Conservation (phyloP, 1,284 basidiomycete genomes). For the Melampsora americana region DNA sequence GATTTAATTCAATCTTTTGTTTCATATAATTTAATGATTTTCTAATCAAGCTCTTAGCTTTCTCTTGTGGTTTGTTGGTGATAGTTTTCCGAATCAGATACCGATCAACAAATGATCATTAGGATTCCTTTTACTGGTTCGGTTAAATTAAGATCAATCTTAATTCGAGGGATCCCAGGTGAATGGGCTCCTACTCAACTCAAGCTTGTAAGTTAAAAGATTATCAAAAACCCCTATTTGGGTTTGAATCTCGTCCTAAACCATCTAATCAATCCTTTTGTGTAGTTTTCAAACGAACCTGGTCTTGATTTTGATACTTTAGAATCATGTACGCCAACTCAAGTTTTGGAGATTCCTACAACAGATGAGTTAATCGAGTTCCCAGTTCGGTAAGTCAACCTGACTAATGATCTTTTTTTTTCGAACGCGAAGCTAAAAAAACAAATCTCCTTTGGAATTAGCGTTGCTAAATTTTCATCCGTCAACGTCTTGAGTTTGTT, state of each 20-base stretch:
- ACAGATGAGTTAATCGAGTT: slow-evolving; percentile 73
- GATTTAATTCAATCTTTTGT: neutral
- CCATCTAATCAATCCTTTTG: slow-evolving; percentile 24
- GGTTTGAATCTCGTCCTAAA: no score
- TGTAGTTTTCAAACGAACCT: slow-evolving; percentile 67
- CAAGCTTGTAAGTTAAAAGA: slow-evolving; percentile 59
- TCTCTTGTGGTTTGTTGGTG: slow-evolving; percentile 12
- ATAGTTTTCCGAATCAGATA: slow-evolving; percentile 73
- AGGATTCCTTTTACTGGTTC: slow-evolving; percentile 75
- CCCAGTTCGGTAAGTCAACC: slow-evolving; percentile 60
- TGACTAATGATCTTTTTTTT: no score
- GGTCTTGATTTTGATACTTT: slow-evolving; percentile 72
- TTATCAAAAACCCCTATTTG: no score
- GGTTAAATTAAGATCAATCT: slow-evolving; percentile 68
- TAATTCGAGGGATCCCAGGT: slow-evolving; percentile 70
- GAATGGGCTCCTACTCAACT: slow-evolving; percentile 69
- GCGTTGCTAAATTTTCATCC: slow-evolving; percentile 71
- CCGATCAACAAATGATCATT: slow-evolving; percentile 70
- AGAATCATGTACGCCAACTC: slow-evolving; percentile 62
- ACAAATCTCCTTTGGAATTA: no score
- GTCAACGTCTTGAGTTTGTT: slow-evolving; percentile 69
- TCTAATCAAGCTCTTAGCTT: no score
- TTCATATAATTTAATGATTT: no score
- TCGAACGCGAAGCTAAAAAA: neutral
- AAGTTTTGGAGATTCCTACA: slow-evolving; percentile 67